Base-by-base conservation (phyloP, 768 basidiomycete species). In the Myochromella boudieri region DNA sequence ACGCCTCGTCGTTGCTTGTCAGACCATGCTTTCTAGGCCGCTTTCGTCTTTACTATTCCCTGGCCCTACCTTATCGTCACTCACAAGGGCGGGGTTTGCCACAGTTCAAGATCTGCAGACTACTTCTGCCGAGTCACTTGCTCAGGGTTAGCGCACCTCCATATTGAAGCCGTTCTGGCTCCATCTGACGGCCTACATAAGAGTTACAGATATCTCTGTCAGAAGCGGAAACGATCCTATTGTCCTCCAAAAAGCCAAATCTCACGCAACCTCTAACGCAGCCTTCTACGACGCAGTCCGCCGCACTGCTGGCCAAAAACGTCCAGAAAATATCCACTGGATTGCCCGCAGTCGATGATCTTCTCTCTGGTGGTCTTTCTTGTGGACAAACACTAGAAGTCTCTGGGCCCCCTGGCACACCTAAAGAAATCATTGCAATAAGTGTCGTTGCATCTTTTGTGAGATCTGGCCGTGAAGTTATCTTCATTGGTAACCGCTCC, bases 361-460 rank as follows among this genome's bases (percentile, higher is more conserved):
- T 89, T 2, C 71, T 91, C 4, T 75, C 69, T 25, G 85, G 85
- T 36, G 88, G 88, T 12, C 63, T 91, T 36, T 64, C 68, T 44
- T 72, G 71, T 46, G 84, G 85, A 6, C 71, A 77, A 52, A 71
- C 87, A 51, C 69, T 90, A 15, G 88, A 91, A 65, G 68, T 91
- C 54, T 85, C 85, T 24, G 87, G 88, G 0, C 84, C 86, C 36
- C 87, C 88, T 0, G 88, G 88, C 38, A 75, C 78, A 29, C 76
- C 78, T 8, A 90, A 87, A 53, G 84, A 84, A 48, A 59, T 56
- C 10, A 52, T 88, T 6, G 77, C 77, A 7, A 62, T 75, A 11
- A 70, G 74, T 41, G 72, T 87, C 36, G 71, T 75, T 11, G 60
- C 65, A 26, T 70, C 65, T 3, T 80, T 84, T 45, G 64, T 77